phyloP scores from a whole-genome alignment of 169 alveolate genomes.

The Eimeria praecox region DNA sequence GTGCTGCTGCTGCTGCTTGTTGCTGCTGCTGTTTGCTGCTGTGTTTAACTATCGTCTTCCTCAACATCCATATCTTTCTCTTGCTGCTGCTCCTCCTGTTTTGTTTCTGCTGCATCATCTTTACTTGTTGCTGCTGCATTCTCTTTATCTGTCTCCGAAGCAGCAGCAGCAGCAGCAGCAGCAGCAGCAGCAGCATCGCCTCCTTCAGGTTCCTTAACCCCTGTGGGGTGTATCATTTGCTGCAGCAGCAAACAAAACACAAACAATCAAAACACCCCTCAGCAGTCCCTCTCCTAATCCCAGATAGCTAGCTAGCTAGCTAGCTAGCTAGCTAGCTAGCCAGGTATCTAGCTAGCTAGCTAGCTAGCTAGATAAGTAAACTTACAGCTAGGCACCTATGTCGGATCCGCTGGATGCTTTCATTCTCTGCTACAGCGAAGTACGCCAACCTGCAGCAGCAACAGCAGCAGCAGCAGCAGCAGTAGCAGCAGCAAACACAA shows the following conservation, averaged over 20 bases:
- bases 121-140: not conserved
- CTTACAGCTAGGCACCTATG: constrained; percentile 91
- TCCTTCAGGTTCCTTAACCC: not conserved
- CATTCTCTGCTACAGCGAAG: constrained; percentile 95
- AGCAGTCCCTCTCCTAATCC: no score
- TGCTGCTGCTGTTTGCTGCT: not conserved
- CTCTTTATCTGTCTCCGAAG: not conserved
- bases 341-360: not conserved
- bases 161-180: not conserved
- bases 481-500: not conserved
- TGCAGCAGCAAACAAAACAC: constrained; percentile 28
- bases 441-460: constrained; percentile 89
- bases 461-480: not conserved
- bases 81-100: not conserved
- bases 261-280: not conserved
- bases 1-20: no score
- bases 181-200: not conserved
- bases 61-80: constrained; percentile 8
- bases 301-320: no score
- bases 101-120: not conserved
- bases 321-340: no score
- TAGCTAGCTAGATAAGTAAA: not conserved
- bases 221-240: constrained; percentile 28
- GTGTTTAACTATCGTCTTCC: constrained; percentile 18
- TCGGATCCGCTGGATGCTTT: constrained; percentile 91